Evolutionary conservation across 2,329 filamentous ascomycete genomes (phyloP).

Genomic region (Aspergillus glaucus): DNA sequence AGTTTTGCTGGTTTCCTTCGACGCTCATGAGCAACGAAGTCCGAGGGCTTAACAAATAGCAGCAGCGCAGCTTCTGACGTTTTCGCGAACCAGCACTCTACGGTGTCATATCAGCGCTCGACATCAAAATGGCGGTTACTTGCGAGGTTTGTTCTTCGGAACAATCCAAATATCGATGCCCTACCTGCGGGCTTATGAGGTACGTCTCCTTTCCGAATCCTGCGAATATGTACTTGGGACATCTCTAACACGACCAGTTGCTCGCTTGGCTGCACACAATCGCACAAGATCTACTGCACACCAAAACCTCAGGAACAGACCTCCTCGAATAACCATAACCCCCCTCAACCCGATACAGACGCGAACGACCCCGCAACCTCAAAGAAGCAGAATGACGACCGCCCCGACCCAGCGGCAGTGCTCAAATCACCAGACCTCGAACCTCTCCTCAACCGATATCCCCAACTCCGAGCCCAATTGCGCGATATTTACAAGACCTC

Average conservation of each 20-base stretch:
- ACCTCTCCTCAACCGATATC: constrained; percentile 32
- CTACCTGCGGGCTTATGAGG: constrained; percentile 33
- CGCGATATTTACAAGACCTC: constrained; percentile 39
- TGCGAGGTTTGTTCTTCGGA: constrained; percentile 35
- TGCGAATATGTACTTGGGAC: too few relatives aligned
- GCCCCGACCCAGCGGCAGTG: constrained; percentile 9
- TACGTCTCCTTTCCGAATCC: constrained; percentile 13
- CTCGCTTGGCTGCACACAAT: constrained; percentile 40
- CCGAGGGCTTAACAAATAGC: neutral
- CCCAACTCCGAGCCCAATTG: constrained; percentile 34
- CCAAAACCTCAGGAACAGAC: constrained; percentile 19
- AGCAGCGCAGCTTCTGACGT: neutral
- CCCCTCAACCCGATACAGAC: constrained; percentile 1
- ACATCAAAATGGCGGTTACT: constrained; percentile 22
- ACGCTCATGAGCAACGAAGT: neutral
- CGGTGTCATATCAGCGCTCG: neutral
- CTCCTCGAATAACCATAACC: neutral
- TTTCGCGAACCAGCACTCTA: neutral
- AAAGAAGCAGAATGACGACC: neutral
- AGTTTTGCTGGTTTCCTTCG: neutral
- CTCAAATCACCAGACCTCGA: constrained; percentile 29
- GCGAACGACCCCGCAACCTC: constrained; percentile 4
- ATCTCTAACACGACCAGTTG: constrained; percentile 27
- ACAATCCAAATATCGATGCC: constrained; percentile 35
- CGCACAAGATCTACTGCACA: constrained; percentile 39